Evolutionary conservation across 176 grass and related monocot species (phyloP).

Genomic region (Carex cristatella): DNA sequence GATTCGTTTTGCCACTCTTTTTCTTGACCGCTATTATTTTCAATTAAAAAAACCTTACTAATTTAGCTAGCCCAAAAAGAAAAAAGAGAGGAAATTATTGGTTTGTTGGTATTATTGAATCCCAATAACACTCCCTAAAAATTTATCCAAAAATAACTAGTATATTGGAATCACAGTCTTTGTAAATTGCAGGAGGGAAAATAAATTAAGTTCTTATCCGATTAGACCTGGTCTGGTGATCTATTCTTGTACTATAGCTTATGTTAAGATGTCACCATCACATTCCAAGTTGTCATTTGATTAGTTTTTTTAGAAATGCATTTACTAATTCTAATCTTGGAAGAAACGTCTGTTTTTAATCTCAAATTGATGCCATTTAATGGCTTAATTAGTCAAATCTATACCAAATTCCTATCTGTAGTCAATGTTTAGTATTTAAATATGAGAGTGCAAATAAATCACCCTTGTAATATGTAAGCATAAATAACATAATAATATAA

Average conservation of each 20-base stretch:
- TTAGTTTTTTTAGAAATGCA: background rate
- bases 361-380: background rate
- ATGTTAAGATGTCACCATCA: conserved; percentile 6
- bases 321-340: conserved; percentile 14
- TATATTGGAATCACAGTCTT: background rate
- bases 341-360: background rate
- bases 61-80: background rate
- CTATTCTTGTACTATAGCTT: background rate
- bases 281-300: background rate
- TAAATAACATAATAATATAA: background rate
- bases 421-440: conserved; percentile 10
- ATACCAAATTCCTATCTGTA: background rate
- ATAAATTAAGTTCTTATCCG: background rate
- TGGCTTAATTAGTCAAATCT: background rate
- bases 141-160: background rate
- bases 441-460: background rate
- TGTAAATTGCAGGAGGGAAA: background rate
- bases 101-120: too few species aligned
- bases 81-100: too few species aligned
- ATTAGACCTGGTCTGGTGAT: background rate
- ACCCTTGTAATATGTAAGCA: background rate
- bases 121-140: too few species aligned
- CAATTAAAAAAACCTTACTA: background rate
- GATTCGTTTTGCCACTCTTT: background rate
- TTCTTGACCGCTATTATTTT: background rate